Base-by-base conservation (phyloP, 345 rosid species). In the Eucalyptus guilfoylei region DNA sequence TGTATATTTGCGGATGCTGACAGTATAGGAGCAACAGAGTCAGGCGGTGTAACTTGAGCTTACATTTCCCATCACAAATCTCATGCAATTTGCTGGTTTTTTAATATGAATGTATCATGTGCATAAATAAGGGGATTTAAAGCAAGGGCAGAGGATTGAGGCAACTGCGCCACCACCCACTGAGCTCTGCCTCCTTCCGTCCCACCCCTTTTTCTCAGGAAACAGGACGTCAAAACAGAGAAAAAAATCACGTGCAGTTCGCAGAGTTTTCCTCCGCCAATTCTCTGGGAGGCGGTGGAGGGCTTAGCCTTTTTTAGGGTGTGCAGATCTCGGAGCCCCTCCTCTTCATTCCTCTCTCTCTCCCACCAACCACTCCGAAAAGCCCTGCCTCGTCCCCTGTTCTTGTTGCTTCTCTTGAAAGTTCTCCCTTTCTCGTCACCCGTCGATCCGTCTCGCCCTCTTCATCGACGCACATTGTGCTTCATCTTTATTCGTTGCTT, bases 131-230 rank as follows among this genome's bases (percentile, higher is more conserved):
- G 40, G 42, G 80, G 80, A 69, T 16, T 21, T 24, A 17, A 69
- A 34, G 80, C 58, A 87, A 49, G 30, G 86, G 88, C 85, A 80
- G 64, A 50, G 52, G 80, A 87, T 89, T 91, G 80, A 88, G 91
- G 91, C 91, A 49, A 89, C 93, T 91, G 58, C 26, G 5, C 93
- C 90, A 34, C 91, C 87, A 17, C 90, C 64, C 21, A 83, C 87
- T 4, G 32, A 30, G 30, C 88, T 54, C 88, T 60, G 30, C 3
- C 52, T 49, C 81, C 49, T 87, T 54, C 88, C 90, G 54, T 88
- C 90, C 93, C 15, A 60, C 85, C 90, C 88, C 87, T 88, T 52
- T 52, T 52, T 14, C 47, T 9, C 9, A 11, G 45, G 5, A 44
- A 5, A 58, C 24, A 52, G 58, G 58, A 52, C 24, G 2, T 52